phyloP scores from a whole-genome alignment of 164 flowering plant genomes.

The Vitis rotundifolia region DNA sequence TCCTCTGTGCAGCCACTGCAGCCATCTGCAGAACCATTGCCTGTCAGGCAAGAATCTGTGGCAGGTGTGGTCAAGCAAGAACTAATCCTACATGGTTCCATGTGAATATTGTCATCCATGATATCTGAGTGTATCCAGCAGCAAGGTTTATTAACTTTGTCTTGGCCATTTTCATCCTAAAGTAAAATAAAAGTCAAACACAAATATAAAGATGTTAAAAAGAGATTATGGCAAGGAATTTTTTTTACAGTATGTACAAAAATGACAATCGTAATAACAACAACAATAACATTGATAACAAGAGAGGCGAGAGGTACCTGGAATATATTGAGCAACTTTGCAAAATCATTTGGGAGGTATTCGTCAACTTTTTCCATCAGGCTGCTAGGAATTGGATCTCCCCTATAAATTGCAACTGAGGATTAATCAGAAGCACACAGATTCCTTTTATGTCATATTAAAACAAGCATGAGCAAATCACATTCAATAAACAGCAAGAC shows the following conservation, averaged over 20 bases:
- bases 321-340: constrained; percentile 34
- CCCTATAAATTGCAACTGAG: constrained; percentile 53
- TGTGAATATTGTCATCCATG: constrained; percentile 90
- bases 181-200: constrained; percentile 10
- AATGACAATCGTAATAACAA: too few species aligned
- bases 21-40: constrained; percentile 23
- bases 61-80: constrained; percentile 19
- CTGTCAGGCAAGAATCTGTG: constrained; percentile 12
- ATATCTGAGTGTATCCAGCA: constrained; percentile 93
- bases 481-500: background rate
- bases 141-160: constrained; percentile 34
- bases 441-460: background rate
- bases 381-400: constrained; percentile 71
- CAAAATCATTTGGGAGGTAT: constrained; percentile 76
- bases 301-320: constrained; percentile 38
- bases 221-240: background rate
- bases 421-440: too few species aligned
- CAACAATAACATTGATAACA: background rate
- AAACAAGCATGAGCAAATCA: background rate
- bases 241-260: too few species aligned
- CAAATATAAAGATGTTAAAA: constrained; percentile 9
- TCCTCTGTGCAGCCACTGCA: constrained; percentile 13
- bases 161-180: constrained; percentile 39
- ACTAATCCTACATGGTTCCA: constrained; percentile 45
- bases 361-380: constrained; percentile 72